Evolutionary conservation across 1,284 basidiomycete species (phyloP), one percentile per base, ranked within the genome.

Genomic region (Irpex sp.): DNA sequence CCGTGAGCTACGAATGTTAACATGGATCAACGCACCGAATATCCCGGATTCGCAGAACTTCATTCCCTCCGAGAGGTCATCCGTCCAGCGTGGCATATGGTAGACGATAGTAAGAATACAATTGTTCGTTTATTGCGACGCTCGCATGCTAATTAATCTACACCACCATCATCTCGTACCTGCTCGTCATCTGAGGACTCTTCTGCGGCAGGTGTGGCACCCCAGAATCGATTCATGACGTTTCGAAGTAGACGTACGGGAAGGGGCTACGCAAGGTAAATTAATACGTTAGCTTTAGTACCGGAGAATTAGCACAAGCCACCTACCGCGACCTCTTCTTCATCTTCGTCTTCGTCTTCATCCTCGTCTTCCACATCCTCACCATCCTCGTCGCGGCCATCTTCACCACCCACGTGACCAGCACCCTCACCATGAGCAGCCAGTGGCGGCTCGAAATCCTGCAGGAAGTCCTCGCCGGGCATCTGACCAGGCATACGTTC

Each of bases 201-300:
- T 5, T 74, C 71, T 18, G 67, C 70, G 12, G 70, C 66, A 1
- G 67, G 72, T 21, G 79, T 23, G 4, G 23, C 74, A 39, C 87
- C 84, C 83, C 85, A 89, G 65, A 90, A 79, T 8, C 85, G 75
- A 61, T 80, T 81, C 57, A 90, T 67, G 10, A 90, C 71, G 67
- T 84, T 86, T 12, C 84, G 78, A 16, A 90, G 71, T n/a, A 87
- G 69, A 4, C 86, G 82, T 36, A 84, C 72, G 6, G 86, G 86
- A 66, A 89, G 73, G 4, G 84, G 79, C 87, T 89, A 58, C 45
- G 47, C 57, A 51, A 35, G 37, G n/a, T n/a, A n/a, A n/a, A n/a
- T 52, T 33, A 12, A 23, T 57, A 14, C 9, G 63, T 58, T 45
- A 37, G 48, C 48, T 18, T 55, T n/a, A 59, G 39, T 48, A 54